phyloP scores from a whole-genome alignment of 495 filamentous ascomycete genomes.

The Penicillium subrubescens region DNA sequence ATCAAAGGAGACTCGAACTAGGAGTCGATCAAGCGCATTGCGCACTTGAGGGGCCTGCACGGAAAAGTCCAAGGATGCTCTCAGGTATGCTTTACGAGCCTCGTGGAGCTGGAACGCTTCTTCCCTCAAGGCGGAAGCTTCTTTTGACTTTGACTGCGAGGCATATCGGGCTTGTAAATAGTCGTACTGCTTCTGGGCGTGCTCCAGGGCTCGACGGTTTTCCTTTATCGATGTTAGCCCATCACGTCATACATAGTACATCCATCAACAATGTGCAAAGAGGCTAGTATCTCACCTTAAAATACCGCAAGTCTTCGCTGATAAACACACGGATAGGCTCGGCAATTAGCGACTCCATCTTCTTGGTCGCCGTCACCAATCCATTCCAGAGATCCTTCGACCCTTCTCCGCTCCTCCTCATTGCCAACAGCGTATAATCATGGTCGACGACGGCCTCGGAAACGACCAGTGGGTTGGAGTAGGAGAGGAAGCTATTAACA shows the following conservation, averaged over 20 bases:
- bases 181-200: constrained; percentile 83
- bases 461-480: constrained; percentile 67
- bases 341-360: constrained; percentile 71
- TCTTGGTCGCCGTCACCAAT: constrained; percentile 68
- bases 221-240: constrained; percentile 60
- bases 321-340: constrained; percentile 83
- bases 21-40: constrained; percentile 76
- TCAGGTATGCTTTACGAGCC: constrained; percentile 86
- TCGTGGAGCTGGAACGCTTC: constrained; percentile 97
- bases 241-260: neutral
- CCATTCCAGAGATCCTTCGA: constrained; percentile 82
- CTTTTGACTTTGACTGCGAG: constrained; percentile 86
- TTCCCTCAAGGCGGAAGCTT: constrained; percentile 84
- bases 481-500: constrained; percentile 73
- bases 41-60: constrained; percentile 81
- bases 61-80: constrained; percentile 91
- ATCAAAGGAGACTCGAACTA: constrained; percentile 81
- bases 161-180: constrained; percentile 76
- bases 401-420: constrained; percentile 81
- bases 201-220: constrained; percentile 69
- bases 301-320: constrained; percentile 66
- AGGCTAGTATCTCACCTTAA: constrained; percentile 51
- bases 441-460: constrained; percentile 86
- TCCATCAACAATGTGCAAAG: neutral
- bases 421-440: constrained; percentile 87